Percentiles rank a stretch among this genome's conserved stretches.
Evolutionary conservation across 345 rosid species (phyloP).

Genomic region (Psidium guajava): DNA sequence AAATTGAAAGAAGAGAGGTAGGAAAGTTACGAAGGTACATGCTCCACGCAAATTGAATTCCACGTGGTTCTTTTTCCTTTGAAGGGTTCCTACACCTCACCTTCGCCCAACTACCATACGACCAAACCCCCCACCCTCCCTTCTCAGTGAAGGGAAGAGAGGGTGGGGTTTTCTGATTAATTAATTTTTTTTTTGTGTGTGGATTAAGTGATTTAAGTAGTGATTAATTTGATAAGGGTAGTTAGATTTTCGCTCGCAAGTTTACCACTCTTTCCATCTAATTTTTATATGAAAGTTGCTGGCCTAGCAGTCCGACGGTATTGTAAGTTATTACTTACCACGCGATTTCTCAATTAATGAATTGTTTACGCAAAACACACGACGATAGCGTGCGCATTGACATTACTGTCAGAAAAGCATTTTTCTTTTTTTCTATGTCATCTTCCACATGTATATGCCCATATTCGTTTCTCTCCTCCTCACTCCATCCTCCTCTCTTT

Average conservation of each 20-base stretch:
- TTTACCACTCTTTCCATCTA: not conserved
- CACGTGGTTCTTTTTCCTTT: not conserved
- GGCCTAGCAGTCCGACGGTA: too few species aligned
- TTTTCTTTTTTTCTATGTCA: not conserved
- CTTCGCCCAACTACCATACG: not conserved
- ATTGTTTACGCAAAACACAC: too few species aligned
- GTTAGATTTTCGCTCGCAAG: not conserved
- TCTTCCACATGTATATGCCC: not conserved
- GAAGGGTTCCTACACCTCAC: not conserved
- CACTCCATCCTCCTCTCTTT: constrained; percentile 15
- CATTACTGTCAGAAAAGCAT: too few species aligned
- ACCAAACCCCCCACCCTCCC: not conserved
- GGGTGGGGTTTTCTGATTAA: too few species aligned
- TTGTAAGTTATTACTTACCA: too few species aligned
- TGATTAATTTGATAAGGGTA: not conserved
- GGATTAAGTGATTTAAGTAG: not conserved
- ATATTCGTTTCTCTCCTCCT: constrained; percentile 21
- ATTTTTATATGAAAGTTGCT: too few species aligned
- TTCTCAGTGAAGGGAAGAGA: not conserved
- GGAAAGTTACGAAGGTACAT: too few species aligned
- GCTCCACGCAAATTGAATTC: not conserved
- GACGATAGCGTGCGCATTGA: too few species aligned
- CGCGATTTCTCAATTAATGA: too few species aligned
- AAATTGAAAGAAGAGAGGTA: not conserved
- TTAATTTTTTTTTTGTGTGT: not conserved